Base-by-base conservation (phyloP, 139 green algal genomes). In the Ulvella scutata region DNA sequence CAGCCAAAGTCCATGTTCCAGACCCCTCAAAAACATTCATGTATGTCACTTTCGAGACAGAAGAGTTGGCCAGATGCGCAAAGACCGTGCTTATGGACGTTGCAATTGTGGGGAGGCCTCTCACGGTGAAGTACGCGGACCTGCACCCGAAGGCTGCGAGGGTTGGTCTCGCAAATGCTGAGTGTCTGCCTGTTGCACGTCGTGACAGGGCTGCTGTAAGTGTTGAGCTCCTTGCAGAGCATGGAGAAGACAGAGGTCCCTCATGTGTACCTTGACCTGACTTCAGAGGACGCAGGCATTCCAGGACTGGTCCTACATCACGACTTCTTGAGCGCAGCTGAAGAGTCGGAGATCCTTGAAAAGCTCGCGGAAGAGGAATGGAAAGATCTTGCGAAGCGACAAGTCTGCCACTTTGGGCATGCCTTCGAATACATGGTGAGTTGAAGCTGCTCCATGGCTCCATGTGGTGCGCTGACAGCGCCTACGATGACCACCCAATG, bases 321-420 rank as follows among this genome's bases (percentile, higher is more conserved):
- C 3, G 77, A 88, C 35, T 96, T 92, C 75, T 51, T 95, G 2
- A 83, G 38, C 28, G 40, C 36, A 2, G 74, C 82, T 7, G 76
- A 92, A 62, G 90, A 94, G 77, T 23, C 29, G 36, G 77, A 23
- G 23, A 80, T 97, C 73, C 80, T 97, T 67, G 35, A 4, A 26
- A 62, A 72, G 6, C 73, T 89, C 1, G 85, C 92, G 3, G 43
- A 74, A 0, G 36, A 59, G 31, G 3, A 39, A 31, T 94, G 90
- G 90, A 43, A 82, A 36, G 4, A 74, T 9, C 82, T 98, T 39
- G 83, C 90, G 3, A 88, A 84, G 73, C 83, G 93, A 33, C 77
- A 90, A 1, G 93, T 98, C 72, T 84, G 89, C 77, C 92, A 98
- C 78, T 96, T 87, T 78, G 93, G 93, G 9, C 88, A 82, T 61